Evolutionary conservation across 225 moss, liverwort and hornwort genomes (phyloP), one percentile per base, ranked within the genome.

Genomic region (Pseudoscleropodium purum): DNA sequence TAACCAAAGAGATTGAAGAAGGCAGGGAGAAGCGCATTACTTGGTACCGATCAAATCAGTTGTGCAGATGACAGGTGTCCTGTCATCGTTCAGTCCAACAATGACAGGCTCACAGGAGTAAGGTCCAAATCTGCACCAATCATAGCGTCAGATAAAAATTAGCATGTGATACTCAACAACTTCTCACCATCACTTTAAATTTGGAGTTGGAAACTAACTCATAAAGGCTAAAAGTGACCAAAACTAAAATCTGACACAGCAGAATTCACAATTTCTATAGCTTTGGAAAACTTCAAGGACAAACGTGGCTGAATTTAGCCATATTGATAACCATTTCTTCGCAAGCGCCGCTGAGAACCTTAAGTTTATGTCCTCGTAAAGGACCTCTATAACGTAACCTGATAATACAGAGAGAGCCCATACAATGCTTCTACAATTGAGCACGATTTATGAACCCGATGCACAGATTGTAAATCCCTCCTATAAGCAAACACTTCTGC

Each of bases 21-120:
- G 56, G 76, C 69, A 63, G 62, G 30, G 75, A 54, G 79, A 59
- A 85, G 81, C 70, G 86, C 61, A 74, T 68, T 95, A 96, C 97
- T 94, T 96, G 85, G 95, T 93, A 79, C 94, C 94, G 77, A 97
- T 96, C 89, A 96, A 91, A 89, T 96, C 95, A 56, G 92, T 94
- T 37, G 95, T 96, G 89, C 94, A 97, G 82, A 96, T 96, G 85
- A 96, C 24, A 56, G 94, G 95, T 27, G 85, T 87, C 65, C 91
- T 88, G 34, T 93, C 97, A 86, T 95, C 93, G 60, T 91, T 94
- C 82, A 95, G 92, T 70, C 95, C 95, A 65, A 91, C 97, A 62
- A 95, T 96, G 75, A 95, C 92, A 63, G 93, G 95, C 86, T 96
- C 95, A 83, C 94, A 94, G 76, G 96, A 97, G 80, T 95, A 96